Base-by-base conservation (phyloP, 768 basidiomycete species). In the Pleurotus pulmonarius region DNA sequence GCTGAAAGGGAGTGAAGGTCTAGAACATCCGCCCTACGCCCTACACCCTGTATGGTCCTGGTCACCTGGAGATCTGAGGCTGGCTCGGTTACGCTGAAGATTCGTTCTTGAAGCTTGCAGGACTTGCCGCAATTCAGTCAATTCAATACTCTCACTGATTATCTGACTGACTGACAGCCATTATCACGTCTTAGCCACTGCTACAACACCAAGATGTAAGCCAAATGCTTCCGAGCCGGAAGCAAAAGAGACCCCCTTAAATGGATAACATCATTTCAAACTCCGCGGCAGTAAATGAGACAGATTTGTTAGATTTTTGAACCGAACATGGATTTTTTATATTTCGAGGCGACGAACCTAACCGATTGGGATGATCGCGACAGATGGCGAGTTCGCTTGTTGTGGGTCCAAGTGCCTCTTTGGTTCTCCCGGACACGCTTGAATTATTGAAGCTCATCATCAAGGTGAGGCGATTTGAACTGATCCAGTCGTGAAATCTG, bases 211-310 rank as follows among this genome's bases (percentile, higher is more conserved):
- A 43, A 24, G 46, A 52, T 5, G n/a, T 38, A 40, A 53, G 13
- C 12, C 11, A 41, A 53, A 11, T 53, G 51, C 51, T 24, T 53
- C 51, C 51, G 51, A 15, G 26, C 26, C 48, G 48, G 48, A 34
- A 49, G n/a, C 39, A 39, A 41, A 53, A 25, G 24, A 18, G 16
- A 39, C 16, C 9, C 11, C 51, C 39, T 22, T 38, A 53, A 39
- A 53, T 9, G 51, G 51, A 40, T 34, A 34, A 11, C 29, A 49
- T n/a, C 41, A 37, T 53, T 53, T 53, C 34, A 20, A 41, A 22
- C 39, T 41, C 51, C 51, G 51, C 51, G 51, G 41, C 13, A n/a
- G n/a, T n/a, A 18, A n/a, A 24, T 34, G 48, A 1, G 25, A 6
- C 20, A 18, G 46, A 13, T 49, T 49, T 16, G 29, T n/a, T n/a